Evolutionary conservation across 495 filamentous ascomycete species (phyloP).

Genomic region (Pyronema omphalodes): DNA sequence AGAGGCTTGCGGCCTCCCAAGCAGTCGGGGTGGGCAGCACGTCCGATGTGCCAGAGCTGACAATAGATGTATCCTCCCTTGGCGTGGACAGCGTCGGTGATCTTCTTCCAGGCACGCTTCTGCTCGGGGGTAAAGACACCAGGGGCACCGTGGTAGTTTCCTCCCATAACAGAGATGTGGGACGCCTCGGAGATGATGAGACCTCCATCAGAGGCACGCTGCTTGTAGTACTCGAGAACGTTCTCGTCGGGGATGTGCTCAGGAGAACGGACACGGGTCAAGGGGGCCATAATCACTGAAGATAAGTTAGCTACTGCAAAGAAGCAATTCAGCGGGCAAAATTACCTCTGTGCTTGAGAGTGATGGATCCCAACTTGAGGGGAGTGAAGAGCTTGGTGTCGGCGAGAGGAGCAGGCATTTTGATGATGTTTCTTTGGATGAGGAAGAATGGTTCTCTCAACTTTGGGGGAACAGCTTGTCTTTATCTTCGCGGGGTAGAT

Average conservation of each 20-base stretch:
- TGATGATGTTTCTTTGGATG: no score
- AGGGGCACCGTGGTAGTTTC: constrained; percentile 35
- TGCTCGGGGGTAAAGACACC: constrained; percentile 46
- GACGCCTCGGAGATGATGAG: constrained; percentile 49
- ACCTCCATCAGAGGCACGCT: constrained; percentile 42
- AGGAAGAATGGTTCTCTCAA: no score
- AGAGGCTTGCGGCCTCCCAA: constrained; percentile 30
- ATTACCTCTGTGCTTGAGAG: constrained; percentile 26
- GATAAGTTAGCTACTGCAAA: not conserved
- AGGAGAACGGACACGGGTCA: constrained; percentile 20
- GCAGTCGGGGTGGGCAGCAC: constrained; percentile 31
- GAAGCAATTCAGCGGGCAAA: not conserved
- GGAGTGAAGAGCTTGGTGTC: constrained; percentile 35
- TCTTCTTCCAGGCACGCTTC: constrained; percentile 39
- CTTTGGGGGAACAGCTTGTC: no score
- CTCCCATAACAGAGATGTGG: constrained; percentile 34
- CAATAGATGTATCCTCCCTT: constrained; percentile 43
- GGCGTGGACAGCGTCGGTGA: constrained; percentile 49
- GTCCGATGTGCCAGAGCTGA: constrained; percentile 52
- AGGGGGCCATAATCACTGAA: constrained; percentile 23
- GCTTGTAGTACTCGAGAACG: constrained; percentile 40
- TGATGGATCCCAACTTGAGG: constrained; percentile 31
- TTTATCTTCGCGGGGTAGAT: no score
- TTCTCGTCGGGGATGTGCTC: constrained; percentile 33
- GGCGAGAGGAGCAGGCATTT: not conserved